Evolutionary conservation across 2,329 filamentous ascomycete species (phyloP).

Genomic region (Calonectria pseudoreteaudii): DNA sequence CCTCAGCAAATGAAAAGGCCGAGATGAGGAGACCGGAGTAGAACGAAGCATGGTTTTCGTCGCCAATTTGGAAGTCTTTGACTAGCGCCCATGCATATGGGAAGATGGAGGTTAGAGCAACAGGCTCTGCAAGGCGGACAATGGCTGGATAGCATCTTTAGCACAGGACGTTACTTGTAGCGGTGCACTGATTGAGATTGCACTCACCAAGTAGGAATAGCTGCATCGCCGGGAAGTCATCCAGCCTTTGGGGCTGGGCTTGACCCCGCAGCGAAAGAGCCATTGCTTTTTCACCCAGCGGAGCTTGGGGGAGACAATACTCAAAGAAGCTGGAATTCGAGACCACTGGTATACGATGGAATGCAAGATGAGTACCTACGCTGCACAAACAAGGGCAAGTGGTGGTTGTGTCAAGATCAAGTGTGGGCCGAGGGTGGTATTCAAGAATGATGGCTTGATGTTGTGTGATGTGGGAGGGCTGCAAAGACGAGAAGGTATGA

Average conservation of each 20-base stretch:
- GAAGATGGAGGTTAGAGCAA: constrained; percentile 92
- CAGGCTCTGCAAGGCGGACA: constrained; percentile 91
- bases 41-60: constrained; percentile 81
- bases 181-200: not conserved
- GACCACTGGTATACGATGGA: not conserved
- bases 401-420: not conserved
- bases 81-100: constrained; percentile 91
- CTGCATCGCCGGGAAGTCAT: constrained; percentile 85
- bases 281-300: constrained; percentile 59
- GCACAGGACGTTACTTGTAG: constrained; percentile 11
- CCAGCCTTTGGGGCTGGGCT: constrained; percentile 69
- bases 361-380: not conserved
- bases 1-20: constrained; percentile 85
- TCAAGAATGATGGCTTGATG: not conserved
- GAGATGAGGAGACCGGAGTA: constrained; percentile 91
- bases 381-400: not conserved
- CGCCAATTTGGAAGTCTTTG: constrained; percentile 79
- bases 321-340: not conserved
- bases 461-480: not conserved
- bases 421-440: not conserved
- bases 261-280: constrained; percentile 62
- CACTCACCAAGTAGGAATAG: constrained; percentile 84
- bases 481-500: not conserved
- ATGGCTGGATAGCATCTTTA: constrained; percentile 70
- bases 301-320: constrained; percentile 53